These are phyloP conservation scores for Verticillium tricorpus DNA, from an alignment of 2,329 filamentous ascomycete species.

Conservation along the genomic window DNA sequence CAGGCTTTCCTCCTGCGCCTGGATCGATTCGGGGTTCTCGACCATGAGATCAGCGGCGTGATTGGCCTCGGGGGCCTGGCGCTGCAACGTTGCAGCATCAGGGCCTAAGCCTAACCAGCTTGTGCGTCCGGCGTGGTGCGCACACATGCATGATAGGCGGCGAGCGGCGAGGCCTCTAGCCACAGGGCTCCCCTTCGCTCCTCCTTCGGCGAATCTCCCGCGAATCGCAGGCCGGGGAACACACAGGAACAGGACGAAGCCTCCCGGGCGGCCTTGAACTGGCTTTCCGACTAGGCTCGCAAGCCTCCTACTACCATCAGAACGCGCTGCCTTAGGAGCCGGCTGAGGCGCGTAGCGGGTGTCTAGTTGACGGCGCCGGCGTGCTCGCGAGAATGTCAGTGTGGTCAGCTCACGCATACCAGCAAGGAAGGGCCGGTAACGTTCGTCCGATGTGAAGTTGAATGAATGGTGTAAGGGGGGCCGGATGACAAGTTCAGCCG, in stretches of 20 bases:
- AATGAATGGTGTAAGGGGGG: background rate
- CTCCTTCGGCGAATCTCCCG: background rate
- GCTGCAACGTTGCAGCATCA: conserved; percentile 3
- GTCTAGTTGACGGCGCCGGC: background rate
- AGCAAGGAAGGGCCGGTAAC: background rate
- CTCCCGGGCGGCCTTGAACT: background rate
- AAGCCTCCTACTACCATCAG: background rate
- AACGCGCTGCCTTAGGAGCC: background rate
- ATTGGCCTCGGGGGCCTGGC: background rate
- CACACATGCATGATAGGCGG: background rate
- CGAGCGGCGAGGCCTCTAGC: background rate
- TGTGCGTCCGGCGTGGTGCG: background rate
- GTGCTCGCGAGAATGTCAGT: background rate
- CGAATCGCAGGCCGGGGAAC: background rate
- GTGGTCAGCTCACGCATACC: background rate
- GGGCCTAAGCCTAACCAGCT: background rate
- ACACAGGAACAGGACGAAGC: background rate
- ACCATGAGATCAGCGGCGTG: conserved; percentile 1
- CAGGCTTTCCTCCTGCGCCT: background rate
- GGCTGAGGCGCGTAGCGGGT: background rate
- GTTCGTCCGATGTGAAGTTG: background rate
- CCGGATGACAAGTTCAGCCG: background rate
- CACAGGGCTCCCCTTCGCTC: background rate
- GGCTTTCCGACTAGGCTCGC: background rate
- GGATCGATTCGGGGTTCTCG: conserved; percentile 1